phyloP scores from a whole-genome alignment of 495 filamentous ascomycete genomes.

The Trichoderma orchidacearum region DNA sequence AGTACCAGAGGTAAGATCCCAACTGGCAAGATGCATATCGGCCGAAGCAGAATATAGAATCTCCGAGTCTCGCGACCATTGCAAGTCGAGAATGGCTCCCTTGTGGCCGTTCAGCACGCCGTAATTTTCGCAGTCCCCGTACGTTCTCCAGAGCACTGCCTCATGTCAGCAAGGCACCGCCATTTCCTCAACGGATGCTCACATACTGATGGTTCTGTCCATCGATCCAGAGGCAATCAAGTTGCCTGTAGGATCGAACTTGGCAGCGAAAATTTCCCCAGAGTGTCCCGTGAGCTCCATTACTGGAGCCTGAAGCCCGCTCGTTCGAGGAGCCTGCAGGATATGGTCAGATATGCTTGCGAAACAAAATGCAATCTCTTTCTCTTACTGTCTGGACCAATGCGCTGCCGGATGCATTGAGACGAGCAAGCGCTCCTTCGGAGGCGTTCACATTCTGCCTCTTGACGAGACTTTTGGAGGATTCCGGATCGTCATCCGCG shows the following conservation, averaged over 20 bases:
- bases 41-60: slow-evolving; percentile 89
- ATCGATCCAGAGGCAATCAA: slow-evolving; percentile 90
- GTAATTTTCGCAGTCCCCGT: slow-evolving; percentile 87
- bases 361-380: slow-evolving; percentile 8
- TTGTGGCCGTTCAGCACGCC: slow-evolving; percentile 76
- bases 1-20: slow-evolving; percentile 78
- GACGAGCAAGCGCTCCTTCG: slow-evolving; percentile 43
- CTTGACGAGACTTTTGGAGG: slow-evolving; percentile 78
- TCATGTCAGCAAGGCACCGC: slow-evolving; percentile 27
- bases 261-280: slow-evolving; percentile 79
- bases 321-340: slow-evolving; percentile 64
- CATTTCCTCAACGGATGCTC: slow-evolving; percentile 73
- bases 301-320: slow-evolving; percentile 75
- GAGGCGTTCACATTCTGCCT: slow-evolving; percentile 62
- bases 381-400: slow-evolving; percentile 71
- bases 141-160: slow-evolving; percentile 83
- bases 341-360: slow-evolving; percentile 13
- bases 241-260: slow-evolving; percentile 78
- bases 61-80: slow-evolving; percentile 90
- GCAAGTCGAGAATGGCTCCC: slow-evolving; percentile 79
- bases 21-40: slow-evolving; percentile 83
- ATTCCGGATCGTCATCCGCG: slow-evolving; percentile 62
- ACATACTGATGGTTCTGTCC: slow-evolving; percentile 78
- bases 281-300: slow-evolving; percentile 81
- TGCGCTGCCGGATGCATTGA: slow-evolving; percentile 56